Base-by-base conservation (phyloP, 2,329 filamentous ascomycete species). In the Xylariaceae sp. region DNA sequence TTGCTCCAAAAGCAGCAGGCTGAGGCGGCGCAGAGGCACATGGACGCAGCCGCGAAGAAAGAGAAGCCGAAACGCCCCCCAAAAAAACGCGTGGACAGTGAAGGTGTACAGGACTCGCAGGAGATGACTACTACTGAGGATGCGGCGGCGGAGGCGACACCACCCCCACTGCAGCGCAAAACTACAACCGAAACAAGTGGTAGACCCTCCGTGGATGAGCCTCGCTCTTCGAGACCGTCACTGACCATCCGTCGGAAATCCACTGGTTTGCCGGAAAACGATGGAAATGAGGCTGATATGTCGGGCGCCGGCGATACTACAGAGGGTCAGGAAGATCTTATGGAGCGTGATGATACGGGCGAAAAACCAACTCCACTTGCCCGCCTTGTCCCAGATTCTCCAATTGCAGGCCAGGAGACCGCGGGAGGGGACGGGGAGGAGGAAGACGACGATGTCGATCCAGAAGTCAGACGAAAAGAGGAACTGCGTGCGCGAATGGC, bases 401-500 rank as follows among this genome's bases (percentile, higher is more conserved):
- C 66, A 2, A 55, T 64, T 18, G 57, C 66, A 27, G 60, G 65
- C 18, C 68, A 70, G 9, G 66, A 65, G 9, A 74, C 72, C 14
- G 74, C 70, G 9, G 33, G 33, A 11, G 77, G 78, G 18, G 78
- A 78, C 15, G 80, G 82, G 12, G 86, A 85, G n/a, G 86, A 87
- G 17, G 87, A 90, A 31, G 89, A 91, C 42, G 88, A 91, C 27
- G 89, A 95, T 14, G 75, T 95, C 45, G 91, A 97, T 62, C 90
- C 90, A 1, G 94, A 99, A 67, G 78, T 89, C 18, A 85, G 82
- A 58, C 86, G 91, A 45, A 88, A 86, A 65, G 85, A 96, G 70
- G 92, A 96, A 66, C 76, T 99, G 31, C 83, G 94, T 52, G 90
- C 94, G 54, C 84, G 94, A 60, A 99, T 99, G 90, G 94, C 94